Evolutionary conservation across 257 asterid genomes (phyloP).

Genomic region (Solanum corneliomulleri): DNA sequence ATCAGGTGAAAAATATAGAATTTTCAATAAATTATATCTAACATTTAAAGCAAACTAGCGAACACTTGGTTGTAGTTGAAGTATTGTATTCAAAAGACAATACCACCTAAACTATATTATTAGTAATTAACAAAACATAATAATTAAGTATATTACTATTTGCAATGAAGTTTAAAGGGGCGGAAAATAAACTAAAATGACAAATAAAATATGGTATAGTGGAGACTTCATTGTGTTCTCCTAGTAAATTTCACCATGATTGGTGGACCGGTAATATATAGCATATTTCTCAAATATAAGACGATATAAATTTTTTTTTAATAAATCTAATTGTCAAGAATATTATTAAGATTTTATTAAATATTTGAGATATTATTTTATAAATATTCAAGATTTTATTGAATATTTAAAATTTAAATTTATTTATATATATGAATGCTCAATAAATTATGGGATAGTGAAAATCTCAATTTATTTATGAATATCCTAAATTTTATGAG

Average conservation of each 20-base stretch:
- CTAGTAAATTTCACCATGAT: background rate
- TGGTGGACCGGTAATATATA: background rate
- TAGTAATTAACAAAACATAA: background rate
- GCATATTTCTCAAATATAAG: background rate
- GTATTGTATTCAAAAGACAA: background rate
- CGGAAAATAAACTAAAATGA: background rate
- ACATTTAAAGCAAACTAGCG: background rate
- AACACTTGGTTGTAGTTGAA: background rate
- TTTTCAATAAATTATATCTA: background rate
- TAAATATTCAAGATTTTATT: background rate
- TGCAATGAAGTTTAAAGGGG: background rate
- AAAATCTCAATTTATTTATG: background rate
- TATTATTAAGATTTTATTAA: background rate
- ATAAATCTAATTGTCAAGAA: background rate
- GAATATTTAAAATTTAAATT: rapidly evolving
- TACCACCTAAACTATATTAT: background rate
- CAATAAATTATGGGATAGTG: background rate
- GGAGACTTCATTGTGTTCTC: background rate
- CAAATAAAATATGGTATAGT: background rate
- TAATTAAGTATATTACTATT: background rate
- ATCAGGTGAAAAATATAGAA: background rate
- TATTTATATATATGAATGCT: background rate
- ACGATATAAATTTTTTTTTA: background rate
- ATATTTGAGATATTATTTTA: background rate
- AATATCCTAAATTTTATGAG: background rate